phyloP scores from a whole-genome alignment of 768 basidiomycete species.

The Panellus pusillus region DNA sequence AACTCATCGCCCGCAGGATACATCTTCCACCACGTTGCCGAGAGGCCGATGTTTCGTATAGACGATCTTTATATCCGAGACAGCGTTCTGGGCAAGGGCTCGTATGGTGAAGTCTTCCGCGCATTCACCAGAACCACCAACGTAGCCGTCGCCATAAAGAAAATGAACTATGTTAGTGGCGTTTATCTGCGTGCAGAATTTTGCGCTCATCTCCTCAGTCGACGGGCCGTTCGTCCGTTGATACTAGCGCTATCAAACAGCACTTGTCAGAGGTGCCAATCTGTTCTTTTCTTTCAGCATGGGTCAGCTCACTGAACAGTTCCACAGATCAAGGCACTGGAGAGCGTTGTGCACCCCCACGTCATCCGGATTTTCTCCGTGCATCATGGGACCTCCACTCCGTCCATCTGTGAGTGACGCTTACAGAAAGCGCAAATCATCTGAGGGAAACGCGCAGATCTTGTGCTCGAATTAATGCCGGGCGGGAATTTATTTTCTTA shows the following conservation, averaged over 20 bases:
- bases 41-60: background rate
- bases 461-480: constrained; percentile 14
- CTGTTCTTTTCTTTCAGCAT: background rate
- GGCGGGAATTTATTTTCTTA: constrained; percentile 8
- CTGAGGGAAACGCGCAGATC: background rate
- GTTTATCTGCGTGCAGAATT: background rate
- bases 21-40: constrained; percentile 4
- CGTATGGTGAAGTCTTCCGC: constrained; percentile 1
- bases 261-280: constrained; percentile 6
- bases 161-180: constrained; percentile 6
- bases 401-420: constrained; percentile 9
- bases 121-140: background rate
- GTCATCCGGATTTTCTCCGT: constrained; percentile 1
- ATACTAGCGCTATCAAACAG: background rate
- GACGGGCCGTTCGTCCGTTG: too few relatives aligned
- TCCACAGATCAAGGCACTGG: constrained; percentile 9
- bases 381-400: background rate
- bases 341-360: constrained; percentile 11
- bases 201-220: too few relatives aligned
- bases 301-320: background rate
- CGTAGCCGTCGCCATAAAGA: constrained; percentile 14
- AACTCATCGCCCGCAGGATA: constrained; percentile 10
- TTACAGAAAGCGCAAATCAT: background rate
- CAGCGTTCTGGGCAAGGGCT: constrained; percentile 1
- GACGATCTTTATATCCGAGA: constrained; percentile 1